Conservation (phyloP, 768 basidiomycete genomes). For the Termitomyces sp. region DNA sequence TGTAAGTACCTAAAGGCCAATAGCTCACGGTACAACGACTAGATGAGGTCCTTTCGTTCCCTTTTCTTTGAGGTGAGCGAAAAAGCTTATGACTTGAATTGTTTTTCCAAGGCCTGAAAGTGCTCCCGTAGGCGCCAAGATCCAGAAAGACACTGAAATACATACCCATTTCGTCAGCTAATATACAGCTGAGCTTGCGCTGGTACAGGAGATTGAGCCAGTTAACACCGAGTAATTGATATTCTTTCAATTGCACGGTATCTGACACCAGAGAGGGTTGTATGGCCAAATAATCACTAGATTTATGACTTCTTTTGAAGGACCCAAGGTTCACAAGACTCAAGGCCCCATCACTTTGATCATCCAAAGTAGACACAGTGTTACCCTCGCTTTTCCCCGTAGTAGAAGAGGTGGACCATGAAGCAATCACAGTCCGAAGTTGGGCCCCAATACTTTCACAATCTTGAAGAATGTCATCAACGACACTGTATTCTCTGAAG, state of each 20-base stretch:
- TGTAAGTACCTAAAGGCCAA: background rate
- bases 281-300: conserved; percentile 61
- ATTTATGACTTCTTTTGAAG: conserved; percentile 28
- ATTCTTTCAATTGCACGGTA: conserved; percentile 84
- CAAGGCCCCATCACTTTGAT: conserved; percentile 58
- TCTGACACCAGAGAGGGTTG: conserved; percentile 70
- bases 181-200: conserved; percentile 82
- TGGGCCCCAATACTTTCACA: conserved; percentile 83
- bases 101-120: conserved; percentile 91
- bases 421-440: conserved; percentile 67
- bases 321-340: conserved; percentile 43
- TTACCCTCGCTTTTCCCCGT: conserved; percentile 33
- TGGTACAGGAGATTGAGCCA: conserved; percentile 89
- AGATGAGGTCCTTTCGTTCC: conserved; percentile 84
- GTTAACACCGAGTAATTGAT: conserved; percentile 95
- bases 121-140: background rate
- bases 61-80: conserved; percentile 80
- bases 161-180: conserved; percentile 99
- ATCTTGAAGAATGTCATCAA: conserved; percentile 82
- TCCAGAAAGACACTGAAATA: conserved; percentile 11
- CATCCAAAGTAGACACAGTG: conserved; percentile 18
- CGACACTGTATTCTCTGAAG: conserved; percentile 78
- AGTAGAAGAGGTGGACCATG: conserved; percentile 53
- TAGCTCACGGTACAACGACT: conserved; percentile 87
- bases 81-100: conserved; percentile 96